These are phyloP conservation scores for Fusarium bactridioides DNA, from an alignment of 2,329 filamentous ascomycete genomes.

Conservation along the genomic window DNA sequence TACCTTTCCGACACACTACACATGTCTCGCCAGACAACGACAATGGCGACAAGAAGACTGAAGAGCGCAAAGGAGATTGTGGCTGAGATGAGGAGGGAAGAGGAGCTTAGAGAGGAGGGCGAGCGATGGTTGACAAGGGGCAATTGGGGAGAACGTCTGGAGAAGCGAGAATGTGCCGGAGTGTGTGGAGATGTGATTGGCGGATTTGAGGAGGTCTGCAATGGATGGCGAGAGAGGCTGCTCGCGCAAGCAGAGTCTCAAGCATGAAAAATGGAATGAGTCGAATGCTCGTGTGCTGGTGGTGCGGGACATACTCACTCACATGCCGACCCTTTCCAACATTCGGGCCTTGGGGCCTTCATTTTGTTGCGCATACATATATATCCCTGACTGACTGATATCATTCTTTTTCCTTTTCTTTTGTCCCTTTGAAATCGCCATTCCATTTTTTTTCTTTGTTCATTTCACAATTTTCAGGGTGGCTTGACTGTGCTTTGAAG, in stretches of 20 bases:
- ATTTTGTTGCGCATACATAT: conserved; percentile 9
- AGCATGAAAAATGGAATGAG: conserved; percentile 39
- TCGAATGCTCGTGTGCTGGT: conserved; percentile 6
- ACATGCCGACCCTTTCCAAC: conserved; percentile 5
- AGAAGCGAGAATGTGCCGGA: conserved; percentile 79
- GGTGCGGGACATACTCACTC: conserved; percentile 22
- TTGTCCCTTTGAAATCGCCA: not conserved
- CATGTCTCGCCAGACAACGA: conserved; percentile 90
- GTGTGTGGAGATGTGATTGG: conserved; percentile 89
- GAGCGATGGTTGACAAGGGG: conserved; percentile 81
- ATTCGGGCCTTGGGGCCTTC: not conserved
- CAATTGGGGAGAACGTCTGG: conserved; percentile 81
- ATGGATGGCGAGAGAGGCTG: conserved; percentile 80
- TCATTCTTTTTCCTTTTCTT: conserved; percentile 9
- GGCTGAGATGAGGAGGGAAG: conserved; percentile 82
- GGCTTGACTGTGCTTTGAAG: conserved; percentile 23
- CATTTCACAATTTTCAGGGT: conserved; percentile 8
- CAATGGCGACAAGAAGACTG: conserved; percentile 79
- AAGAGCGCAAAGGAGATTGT: conserved; percentile 86
- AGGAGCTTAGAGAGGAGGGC: conserved; percentile 83
- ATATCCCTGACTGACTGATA: not conserved
- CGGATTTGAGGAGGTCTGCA: conserved; percentile 91
- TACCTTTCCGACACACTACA: conserved; percentile 91
- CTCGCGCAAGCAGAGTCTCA: conserved; percentile 68
- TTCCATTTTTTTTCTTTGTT: conserved; percentile 24